Percentiles rank a stretch among this genome's conserved stretches.
These are phyloP conservation scores for Trametes pubescens DNA, from an alignment of 1,284 basidiomycete genomes.

Conservation along the genomic window DNA sequence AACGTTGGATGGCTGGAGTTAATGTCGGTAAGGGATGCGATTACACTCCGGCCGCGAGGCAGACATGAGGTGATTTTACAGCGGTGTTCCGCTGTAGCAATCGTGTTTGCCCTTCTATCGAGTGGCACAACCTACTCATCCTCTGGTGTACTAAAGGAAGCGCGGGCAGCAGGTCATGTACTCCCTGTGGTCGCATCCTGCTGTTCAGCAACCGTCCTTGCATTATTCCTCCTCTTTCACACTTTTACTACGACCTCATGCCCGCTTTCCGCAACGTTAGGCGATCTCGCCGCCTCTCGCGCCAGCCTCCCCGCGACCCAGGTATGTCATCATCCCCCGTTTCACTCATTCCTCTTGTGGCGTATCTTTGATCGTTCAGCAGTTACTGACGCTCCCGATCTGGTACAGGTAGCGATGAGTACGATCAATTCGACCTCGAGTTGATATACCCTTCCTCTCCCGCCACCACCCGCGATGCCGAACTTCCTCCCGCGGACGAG, in stretches of 20 bases:
- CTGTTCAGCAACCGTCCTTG: slow-evolving; percentile 17
- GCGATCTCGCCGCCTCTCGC: slow-evolving; percentile 49
- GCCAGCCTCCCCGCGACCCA: slow-evolving; percentile 43
- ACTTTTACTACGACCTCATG: slow-evolving; percentile 37
- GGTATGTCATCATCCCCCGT: slow-evolving; percentile 25
- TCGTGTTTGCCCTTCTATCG: slow-evolving; percentile 27
- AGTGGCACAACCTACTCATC: slow-evolving; percentile 30
- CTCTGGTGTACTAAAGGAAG: slow-evolving; percentile 21
- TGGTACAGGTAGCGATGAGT: slow-evolving; percentile 28
- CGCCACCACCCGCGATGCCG: slow-evolving; percentile 4
- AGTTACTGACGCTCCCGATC: slow-evolving; percentile 18
- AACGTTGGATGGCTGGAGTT: slow-evolving; percentile 21
- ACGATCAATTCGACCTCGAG: slow-evolving; percentile 27
- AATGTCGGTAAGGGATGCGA: slow-evolving; percentile 24
- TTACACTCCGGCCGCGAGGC: slow-evolving; percentile 29
- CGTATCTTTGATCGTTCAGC: slow-evolving; percentile 2
- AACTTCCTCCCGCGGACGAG: slow-evolving; percentile 17
- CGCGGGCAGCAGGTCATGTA: slow-evolving; percentile 23
- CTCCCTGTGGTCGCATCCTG: slow-evolving; percentile 25
- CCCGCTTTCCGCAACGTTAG: slow-evolving; percentile 45
- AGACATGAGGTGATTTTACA: slow-evolving; percentile 27
- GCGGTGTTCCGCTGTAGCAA: slow-evolving; percentile 21
- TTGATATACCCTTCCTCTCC: slow-evolving; percentile 28
- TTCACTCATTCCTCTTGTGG: background rate
- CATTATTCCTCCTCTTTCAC: slow-evolving; percentile 15